Evolutionary conservation across 2,329 filamentous ascomycete species (phyloP).

Genomic region (Monosporascus sp.): DNA sequence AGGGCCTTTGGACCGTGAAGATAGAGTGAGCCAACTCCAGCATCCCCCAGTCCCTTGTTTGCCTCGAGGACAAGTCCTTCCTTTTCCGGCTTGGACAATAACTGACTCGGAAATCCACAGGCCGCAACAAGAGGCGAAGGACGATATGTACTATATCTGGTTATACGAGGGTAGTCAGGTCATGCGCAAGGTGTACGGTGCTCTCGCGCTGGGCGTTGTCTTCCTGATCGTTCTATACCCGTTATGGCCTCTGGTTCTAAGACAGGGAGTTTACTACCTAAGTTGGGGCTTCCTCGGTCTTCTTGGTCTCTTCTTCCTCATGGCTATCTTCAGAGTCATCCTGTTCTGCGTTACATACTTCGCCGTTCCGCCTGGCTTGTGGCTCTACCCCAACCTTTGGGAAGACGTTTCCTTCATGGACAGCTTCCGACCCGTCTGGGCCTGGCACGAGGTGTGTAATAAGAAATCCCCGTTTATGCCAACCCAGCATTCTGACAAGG

Average conservation of each 20-base stretch:
- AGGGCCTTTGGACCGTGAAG: conserved; percentile 92
- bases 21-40: conserved; percentile 52
- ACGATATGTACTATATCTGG: conserved; percentile 95
- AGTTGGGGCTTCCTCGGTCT: conserved; percentile 89
- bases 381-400: conserved; percentile 96
- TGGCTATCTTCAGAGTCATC: conserved; percentile 95
- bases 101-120: neutral
- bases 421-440: conserved; percentile 93
- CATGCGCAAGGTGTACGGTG: conserved; percentile 89
- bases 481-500: conserved; percentile 4
- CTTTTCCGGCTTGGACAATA: too few relatives aligned
- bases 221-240: conserved; percentile 92
- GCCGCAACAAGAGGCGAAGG: conserved; percentile 82
- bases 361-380: conserved; percentile 76
- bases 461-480: conserved; percentile 1
- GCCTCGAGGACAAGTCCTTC: neutral
- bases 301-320: conserved; percentile 89
- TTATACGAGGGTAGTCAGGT: conserved; percentile 91
- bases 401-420: conserved; percentile 98
- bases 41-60: neutral
- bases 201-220: conserved; percentile 73
- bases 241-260: conserved; percentile 86
- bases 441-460: conserved; percentile 84
- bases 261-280: conserved; percentile 94
- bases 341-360: conserved; percentile 93